These are phyloP conservation scores for Dactylellina haptotyla DNA, from an alignment of 2,329 filamentous ascomycete genomes.

Conservation along the genomic window DNA sequence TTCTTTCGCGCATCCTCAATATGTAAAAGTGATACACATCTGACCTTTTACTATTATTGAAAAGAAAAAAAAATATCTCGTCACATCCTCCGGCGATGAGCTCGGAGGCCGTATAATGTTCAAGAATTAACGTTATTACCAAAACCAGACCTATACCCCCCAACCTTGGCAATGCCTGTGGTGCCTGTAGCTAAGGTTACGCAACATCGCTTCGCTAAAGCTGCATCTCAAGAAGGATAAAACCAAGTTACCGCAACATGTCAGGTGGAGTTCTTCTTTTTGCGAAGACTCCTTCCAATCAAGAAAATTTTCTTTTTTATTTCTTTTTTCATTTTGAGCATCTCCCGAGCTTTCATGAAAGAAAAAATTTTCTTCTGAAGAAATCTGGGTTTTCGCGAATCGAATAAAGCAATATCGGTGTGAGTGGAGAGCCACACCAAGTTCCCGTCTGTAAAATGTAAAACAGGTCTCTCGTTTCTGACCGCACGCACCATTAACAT, in stretches of 20 bases:
- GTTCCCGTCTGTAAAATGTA: slow-evolving; percentile 36
- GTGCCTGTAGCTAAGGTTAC: slow-evolving; percentile 41
- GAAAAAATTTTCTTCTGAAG: neutral
- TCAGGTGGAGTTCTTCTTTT: slow-evolving; percentile 38
- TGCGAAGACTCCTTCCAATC: slow-evolving; percentile 21
- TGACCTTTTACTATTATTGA: neutral
- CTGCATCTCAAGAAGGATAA: slow-evolving; percentile 20
- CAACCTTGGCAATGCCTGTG: slow-evolving; percentile 23
- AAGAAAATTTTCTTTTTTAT: slow-evolving; percentile 21
- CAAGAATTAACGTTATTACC: slow-evolving; percentile 21
- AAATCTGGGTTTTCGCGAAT: slow-evolving; percentile 16
- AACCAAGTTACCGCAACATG: slow-evolving; percentile 23
- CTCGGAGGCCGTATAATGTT: slow-evolving; percentile 20
- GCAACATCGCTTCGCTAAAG: slow-evolving; percentile 46
- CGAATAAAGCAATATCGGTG: slow-evolving; percentile 26
- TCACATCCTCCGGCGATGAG: slow-evolving; percentile 7
- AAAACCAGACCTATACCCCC: slow-evolving; percentile 30
- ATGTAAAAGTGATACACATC: neutral
- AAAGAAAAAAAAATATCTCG: neutral
- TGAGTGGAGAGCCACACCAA: slow-evolving; percentile 46
- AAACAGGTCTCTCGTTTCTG: slow-evolving; percentile 36
- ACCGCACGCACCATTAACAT: slow-evolving; percentile 35
- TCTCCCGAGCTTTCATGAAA: slow-evolving; percentile 22
- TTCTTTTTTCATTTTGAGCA: neutral
- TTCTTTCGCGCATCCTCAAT: slow-evolving; percentile 13